Conservation (phyloP, 2,329 filamentous ascomycete genomes). For the Trichophyton equinum region DNA sequence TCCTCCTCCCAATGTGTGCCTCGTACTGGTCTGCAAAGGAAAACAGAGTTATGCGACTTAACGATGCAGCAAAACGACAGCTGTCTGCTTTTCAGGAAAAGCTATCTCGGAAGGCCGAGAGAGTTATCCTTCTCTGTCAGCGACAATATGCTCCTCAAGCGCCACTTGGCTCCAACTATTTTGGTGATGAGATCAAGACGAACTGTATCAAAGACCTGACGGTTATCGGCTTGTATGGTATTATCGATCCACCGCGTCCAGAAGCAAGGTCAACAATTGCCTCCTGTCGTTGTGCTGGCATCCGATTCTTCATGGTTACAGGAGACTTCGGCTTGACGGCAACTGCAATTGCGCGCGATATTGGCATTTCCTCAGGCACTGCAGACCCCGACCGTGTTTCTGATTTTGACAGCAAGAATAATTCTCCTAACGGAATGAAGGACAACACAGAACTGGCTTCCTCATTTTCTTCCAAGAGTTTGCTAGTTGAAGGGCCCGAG, state of each 20-base stretch:
- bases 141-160: constrained; percentile 40
- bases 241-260: constrained; percentile 48
- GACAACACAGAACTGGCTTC: constrained; percentile 11
- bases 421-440: constrained; percentile 19
- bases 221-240: constrained; percentile 45
- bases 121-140: constrained; percentile 58
- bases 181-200: constrained; percentile 44
- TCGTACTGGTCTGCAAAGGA: constrained; percentile 46
- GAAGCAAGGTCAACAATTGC: constrained; percentile 43
- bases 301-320: constrained; percentile 41
- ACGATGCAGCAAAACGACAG: constrained; percentile 30
- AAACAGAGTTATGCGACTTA: constrained; percentile 43
- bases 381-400: constrained; percentile 39
- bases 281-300: neutral
- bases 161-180: constrained; percentile 34
- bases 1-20: constrained; percentile 57
- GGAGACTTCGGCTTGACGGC: constrained; percentile 67
- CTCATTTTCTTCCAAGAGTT: constrained; percentile 32
- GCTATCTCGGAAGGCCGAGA: constrained; percentile 56
- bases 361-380: constrained; percentile 64
- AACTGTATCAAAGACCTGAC: constrained; percentile 40
- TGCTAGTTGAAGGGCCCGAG: constrained; percentile 54
- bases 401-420: constrained; percentile 43
- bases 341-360: constrained; percentile 57
- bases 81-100: constrained; percentile 52